A percentile compares a stretch with the other conserved stretches of the same genome.
Evolutionary conservation across 805 yeast species (phyloP).

Genomic region (Myxozyma kluyveri): DNA sequence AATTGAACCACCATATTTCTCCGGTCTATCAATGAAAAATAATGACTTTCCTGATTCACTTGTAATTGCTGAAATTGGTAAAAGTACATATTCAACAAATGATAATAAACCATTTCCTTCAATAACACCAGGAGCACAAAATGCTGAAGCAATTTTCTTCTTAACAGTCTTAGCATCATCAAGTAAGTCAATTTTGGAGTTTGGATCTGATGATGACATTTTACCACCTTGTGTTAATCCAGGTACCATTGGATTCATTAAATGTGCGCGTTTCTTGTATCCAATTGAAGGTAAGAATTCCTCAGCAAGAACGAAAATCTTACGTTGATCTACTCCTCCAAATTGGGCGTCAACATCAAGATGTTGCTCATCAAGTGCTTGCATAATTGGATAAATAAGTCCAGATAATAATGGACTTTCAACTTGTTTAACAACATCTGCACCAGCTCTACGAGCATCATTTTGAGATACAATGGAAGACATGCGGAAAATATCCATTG

Average conservation of each 20-base stretch:
- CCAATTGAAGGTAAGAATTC: slow-evolving; percentile 84
- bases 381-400: slow-evolving; percentile 96
- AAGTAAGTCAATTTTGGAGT: slow-evolving; percentile 88
- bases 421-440: slow-evolving; percentile 98
- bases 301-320: slow-evolving; percentile 94
- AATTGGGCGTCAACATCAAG: slow-evolving; percentile 89
- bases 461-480: slow-evolving; percentile 85
- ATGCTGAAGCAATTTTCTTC: slow-evolving; percentile 89
- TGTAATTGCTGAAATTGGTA: slow-evolving; percentile 77
- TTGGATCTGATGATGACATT: slow-evolving; percentile 99
- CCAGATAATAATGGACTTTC: slow-evolving; percentile 91
- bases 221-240: slow-evolving; percentile 94
- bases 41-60: slow-evolving; percentile 41
- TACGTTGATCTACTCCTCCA: slow-evolving; percentile 99
- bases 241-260: slow-evolving; percentile 99
- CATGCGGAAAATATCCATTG: slow-evolving; percentile 83
- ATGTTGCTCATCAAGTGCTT: slow-evolving; percentile 92
- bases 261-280: slow-evolving; percentile 95
- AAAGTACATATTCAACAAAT: slow-evolving; percentile 76
- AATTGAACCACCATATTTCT: slow-evolving; percentile 93
- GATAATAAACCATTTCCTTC: slow-evolving; percentile 89
- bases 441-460: slow-evolving; percentile 98
- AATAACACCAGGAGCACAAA: slow-evolving; percentile 90
- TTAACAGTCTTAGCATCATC: slow-evolving; percentile 85
- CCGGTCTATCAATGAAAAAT: slow-evolving; percentile 85